Evolutionary conservation across 2,329 filamentous ascomycete genomes (phyloP).

Genomic region (Alternaria atra): DNA sequence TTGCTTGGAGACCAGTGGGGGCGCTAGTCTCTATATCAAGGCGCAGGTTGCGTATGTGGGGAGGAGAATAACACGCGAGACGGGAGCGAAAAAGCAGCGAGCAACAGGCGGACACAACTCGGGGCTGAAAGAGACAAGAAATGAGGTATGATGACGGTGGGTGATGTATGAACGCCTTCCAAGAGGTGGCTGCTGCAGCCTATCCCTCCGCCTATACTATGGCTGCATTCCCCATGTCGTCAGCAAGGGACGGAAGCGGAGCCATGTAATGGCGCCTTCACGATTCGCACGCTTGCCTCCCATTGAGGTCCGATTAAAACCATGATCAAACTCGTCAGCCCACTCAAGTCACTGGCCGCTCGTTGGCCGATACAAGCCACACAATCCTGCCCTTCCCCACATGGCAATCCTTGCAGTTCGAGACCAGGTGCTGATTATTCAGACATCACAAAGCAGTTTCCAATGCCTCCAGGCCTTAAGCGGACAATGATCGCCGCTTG

Average conservation of each 20-base stretch:
- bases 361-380: slow-evolving; percentile 15
- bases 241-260: slow-evolving; percentile 25
- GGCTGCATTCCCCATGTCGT: slow-evolving; percentile 11
- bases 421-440: slow-evolving; percentile 36
- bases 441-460: slow-evolving; percentile 46
- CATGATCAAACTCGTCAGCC: slow-evolving; percentile 9
- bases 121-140: slow-evolving; percentile 8
- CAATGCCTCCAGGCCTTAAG: neutral
- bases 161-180: slow-evolving; percentile 21
- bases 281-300: slow-evolving; percentile 29
- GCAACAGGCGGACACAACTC: neutral
- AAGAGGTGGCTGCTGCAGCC: slow-evolving; percentile 13
- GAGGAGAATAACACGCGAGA: slow-evolving; percentile 20
- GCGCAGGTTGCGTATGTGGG: slow-evolving; percentile 23
- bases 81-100: slow-evolving; percentile 4
- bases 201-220: slow-evolving; percentile 10
- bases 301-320: slow-evolving; percentile 18
- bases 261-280: slow-evolving; percentile 31
- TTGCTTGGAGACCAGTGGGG: slow-evolving; percentile 23
- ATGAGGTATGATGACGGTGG: slow-evolving; percentile 11
- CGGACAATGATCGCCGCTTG: neutral
- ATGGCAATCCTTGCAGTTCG: slow-evolving; percentile 26
- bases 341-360: slow-evolving; percentile 19
- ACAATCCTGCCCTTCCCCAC: slow-evolving; percentile 30
- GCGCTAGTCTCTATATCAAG: slow-evolving; percentile 24